A percentile compares a stretch with the other conserved stretches of the same genome.
These are phyloP conservation scores for Trichoderma reesei DNA, from an alignment of 495 filamentous ascomycete species.

Conservation along the genomic window DNA sequence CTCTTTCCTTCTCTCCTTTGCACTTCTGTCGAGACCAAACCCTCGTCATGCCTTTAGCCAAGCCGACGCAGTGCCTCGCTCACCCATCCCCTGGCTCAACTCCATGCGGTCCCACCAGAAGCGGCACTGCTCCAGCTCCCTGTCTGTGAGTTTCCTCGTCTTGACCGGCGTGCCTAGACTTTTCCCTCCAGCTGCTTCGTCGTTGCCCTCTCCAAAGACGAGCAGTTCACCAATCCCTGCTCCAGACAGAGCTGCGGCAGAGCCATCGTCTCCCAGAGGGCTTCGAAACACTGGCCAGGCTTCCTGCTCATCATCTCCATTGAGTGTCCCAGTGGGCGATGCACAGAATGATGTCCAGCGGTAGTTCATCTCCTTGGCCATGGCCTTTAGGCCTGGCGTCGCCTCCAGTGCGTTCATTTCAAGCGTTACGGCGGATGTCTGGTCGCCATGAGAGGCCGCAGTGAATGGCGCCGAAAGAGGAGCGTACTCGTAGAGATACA, in stretches of 20 bases:
- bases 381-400: slow-evolving; percentile 34
- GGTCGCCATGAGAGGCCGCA: slow-evolving; percentile 51
- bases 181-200: slow-evolving; percentile 36
- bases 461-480: slow-evolving; percentile 35
- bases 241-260: neutral
- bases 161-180: slow-evolving; percentile 40
- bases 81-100: slow-evolving; percentile 34
- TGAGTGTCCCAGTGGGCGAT: slow-evolving; percentile 23
- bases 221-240: slow-evolving; percentile 27
- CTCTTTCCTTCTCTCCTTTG: neutral
- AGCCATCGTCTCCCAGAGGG: slow-evolving; percentile 14
- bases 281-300: slow-evolving; percentile 24
- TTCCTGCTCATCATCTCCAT: slow-evolving; percentile 36
- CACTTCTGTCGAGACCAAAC: neutral
- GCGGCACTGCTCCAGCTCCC: slow-evolving; percentile 39
- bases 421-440: slow-evolving; percentile 47
- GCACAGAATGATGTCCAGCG: slow-evolving; percentile 47
- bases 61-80: slow-evolving; percentile 3
- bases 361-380: slow-evolving; percentile 44
- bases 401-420: slow-evolving; percentile 31
- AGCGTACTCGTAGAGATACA: slow-evolving; percentile 53
- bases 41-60: neutral
- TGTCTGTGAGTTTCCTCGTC: slow-evolving; percentile 29
- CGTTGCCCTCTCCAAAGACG: slow-evolving; percentile 54
- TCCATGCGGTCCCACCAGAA: slow-evolving; percentile 46